Percentiles rank a stretch among this genome's conserved stretches.
Conservation (phyloP, 2,329 filamentous ascomycete genomes). For the Berkeleyomyces basicola region DNA sequence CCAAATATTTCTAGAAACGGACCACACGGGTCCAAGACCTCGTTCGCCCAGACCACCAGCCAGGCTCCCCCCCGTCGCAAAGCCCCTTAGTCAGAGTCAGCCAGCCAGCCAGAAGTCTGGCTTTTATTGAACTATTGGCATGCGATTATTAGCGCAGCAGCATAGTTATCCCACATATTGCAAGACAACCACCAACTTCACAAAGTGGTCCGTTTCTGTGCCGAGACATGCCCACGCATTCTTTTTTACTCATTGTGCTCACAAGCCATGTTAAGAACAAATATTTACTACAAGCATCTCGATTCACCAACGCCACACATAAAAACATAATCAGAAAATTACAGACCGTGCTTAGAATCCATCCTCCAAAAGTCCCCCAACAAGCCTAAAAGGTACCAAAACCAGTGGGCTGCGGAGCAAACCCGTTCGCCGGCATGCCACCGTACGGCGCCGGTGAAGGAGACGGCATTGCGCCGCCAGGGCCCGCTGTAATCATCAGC, state of each 20-base stretch:
- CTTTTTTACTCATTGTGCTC: not conserved
- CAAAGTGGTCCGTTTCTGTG: not conserved
- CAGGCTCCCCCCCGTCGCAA: not conserved
- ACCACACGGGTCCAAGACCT: not conserved
- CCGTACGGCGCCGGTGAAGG: conserved; percentile 47
- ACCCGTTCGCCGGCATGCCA: conserved; percentile 61
- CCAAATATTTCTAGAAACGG: not conserved
- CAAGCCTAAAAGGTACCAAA: conserved; percentile 38
- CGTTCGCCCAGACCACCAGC: not conserved
- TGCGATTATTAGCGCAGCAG: not conserved
- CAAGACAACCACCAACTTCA: not conserved
- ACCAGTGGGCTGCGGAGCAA: conserved; percentile 76
- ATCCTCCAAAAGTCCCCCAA: not conserved
- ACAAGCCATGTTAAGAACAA: not conserved
- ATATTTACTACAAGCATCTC: not conserved
- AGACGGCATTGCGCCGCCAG: conserved; percentile 31
- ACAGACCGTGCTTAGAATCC: conserved; percentile 3
- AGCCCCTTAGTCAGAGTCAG: not conserved
- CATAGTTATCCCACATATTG: not conserved
- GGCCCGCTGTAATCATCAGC: conserved; percentile 91
- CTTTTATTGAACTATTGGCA: too few species aligned
- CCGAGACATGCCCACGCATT: not conserved
- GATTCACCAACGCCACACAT: conserved; percentile 7
- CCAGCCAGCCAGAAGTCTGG: not conserved
- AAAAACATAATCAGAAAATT: conserved; percentile 7